Percentiles rank a stretch among this genome's conserved stretches.
Conservation (phyloP, 164 flowering plant genomes). For the Sedum album region DNA sequence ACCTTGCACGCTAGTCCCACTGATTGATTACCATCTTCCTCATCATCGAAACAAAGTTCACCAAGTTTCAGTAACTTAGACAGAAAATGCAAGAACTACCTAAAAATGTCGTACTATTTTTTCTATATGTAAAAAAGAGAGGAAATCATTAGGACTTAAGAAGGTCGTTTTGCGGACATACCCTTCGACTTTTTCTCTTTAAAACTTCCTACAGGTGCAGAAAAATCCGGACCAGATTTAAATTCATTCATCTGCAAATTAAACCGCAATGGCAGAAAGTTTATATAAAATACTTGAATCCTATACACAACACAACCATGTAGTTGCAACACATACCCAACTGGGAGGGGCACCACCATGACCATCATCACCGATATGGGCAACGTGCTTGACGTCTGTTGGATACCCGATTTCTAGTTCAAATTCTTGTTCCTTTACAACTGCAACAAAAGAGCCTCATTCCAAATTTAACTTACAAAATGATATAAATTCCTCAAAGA, state of each 20-base stretch:
- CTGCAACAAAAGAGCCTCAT: constrained; percentile 27
- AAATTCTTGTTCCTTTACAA: constrained; percentile 60
- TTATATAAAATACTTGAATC: not conserved
- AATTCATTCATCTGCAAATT: constrained; percentile 49
- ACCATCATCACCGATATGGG: constrained; percentile 77
- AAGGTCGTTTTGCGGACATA: not conserved
- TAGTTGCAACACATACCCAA: constrained; percentile 31
- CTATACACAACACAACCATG: not conserved
- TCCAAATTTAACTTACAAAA: not conserved
- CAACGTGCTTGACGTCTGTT: constrained; percentile 78
- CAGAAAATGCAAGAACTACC: not conserved
- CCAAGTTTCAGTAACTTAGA: not conserved
- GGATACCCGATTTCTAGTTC: constrained; percentile 64
- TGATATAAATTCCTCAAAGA: not conserved
- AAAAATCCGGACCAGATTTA: constrained; percentile 41
- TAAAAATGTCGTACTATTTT: not conserved
- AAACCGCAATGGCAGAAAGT: not conserved
- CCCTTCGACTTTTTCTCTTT: constrained; percentile 12
- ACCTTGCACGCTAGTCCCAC: not conserved
- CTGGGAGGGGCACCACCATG: constrained; percentile 46
- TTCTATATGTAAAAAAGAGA: no score
- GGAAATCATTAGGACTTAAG: no score
- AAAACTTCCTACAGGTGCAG: constrained; percentile 22
- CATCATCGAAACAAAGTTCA: not conserved
- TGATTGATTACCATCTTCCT: not conserved